Evolutionary conservation across 2,329 filamentous ascomycete genomes (phyloP).

Genomic region (Gnomoniopsis smithogilvyi): DNA sequence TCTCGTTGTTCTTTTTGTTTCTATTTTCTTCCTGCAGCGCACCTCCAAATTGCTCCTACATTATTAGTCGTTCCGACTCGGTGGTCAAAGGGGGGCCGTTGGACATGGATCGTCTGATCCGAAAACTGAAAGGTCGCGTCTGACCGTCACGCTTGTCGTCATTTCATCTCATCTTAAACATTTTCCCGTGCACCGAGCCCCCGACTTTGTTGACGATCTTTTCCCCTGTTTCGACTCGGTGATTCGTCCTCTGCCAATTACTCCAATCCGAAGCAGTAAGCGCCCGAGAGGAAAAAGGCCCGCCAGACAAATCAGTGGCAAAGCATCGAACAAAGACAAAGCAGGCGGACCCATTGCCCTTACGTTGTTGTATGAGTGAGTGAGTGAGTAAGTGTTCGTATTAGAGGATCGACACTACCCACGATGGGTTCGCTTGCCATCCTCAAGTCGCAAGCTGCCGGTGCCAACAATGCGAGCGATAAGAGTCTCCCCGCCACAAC

Average conservation of each 20-base stretch:
- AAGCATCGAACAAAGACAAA: neutral
- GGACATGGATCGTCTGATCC: conserved; percentile 11
- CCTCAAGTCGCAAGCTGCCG: conserved; percentile 7
- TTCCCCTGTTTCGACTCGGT: neutral
- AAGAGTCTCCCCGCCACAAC: conserved; percentile 8
- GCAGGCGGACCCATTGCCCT: conserved; percentile 9
- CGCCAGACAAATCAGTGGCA: too few species aligned
- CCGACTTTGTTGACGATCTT: neutral
- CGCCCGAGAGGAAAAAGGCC: neutral
- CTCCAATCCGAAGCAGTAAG: neutral
- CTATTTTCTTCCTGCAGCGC: neutral
- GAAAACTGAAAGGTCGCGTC: conserved; percentile 11
- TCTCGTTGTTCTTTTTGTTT: neutral
- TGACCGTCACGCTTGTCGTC: conserved; percentile 15
- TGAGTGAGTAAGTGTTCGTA: too few species aligned
- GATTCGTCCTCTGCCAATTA: neutral
- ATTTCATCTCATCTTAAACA: conserved; percentile 4
- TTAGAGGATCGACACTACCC: neutral
- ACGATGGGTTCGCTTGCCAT: conserved; percentile 24
- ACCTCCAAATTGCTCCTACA: neutral
- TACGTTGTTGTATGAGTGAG: neutral
- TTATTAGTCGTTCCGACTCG: neutral
- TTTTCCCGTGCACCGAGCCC: neutral
- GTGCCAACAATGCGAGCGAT: conserved; percentile 16
- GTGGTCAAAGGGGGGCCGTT: neutral